These are phyloP conservation scores for Tephrocybe sp. DNA, from an alignment of 768 basidiomycete species.

Conservation along the genomic window DNA sequence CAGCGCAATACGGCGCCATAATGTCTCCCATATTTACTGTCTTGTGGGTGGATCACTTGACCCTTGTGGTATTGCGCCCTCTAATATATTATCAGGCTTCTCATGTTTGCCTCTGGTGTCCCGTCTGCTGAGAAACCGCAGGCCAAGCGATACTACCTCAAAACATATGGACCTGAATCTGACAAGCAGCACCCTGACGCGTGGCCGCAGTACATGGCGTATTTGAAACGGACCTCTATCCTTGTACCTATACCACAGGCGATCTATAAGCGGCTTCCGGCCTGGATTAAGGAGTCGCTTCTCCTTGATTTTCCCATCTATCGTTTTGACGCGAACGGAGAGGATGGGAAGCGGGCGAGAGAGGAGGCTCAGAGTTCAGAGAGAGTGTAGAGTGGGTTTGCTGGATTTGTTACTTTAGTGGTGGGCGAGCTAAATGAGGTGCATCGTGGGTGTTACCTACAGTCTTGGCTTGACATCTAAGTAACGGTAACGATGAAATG, in stretches of 20 bases:
- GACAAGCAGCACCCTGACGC: slow-evolving; percentile 30
- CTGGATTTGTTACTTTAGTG: background rate
- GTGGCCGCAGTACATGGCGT: slow-evolving; percentile 56
- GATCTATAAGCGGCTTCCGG: slow-evolving; percentile 53
- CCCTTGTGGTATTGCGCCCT: background rate
- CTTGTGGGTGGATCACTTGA: slow-evolving; percentile 37
- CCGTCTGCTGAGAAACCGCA: slow-evolving; percentile 70
- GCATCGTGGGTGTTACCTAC: no score
- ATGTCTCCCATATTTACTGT: slow-evolving; percentile 66
- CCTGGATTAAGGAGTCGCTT: slow-evolving; percentile 50
- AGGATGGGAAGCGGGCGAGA: slow-evolving; percentile 44
- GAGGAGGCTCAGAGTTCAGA: slow-evolving; percentile 29
- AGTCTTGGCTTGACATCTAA: no score
- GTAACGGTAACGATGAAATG: no score
- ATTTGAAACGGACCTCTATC: slow-evolving; percentile 58
- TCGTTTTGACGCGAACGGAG: slow-evolving; percentile 51
- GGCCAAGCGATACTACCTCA: slow-evolving; percentile 57
- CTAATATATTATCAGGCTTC: slow-evolving; percentile 33
- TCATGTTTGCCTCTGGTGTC: slow-evolving; percentile 70
- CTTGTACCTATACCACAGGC: slow-evolving; percentile 59
- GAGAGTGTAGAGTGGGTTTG: background rate
- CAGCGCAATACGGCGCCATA: slow-evolving; percentile 61
- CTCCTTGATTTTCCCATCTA: slow-evolving; percentile 66
- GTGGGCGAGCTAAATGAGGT: no score
- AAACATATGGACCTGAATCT: slow-evolving; percentile 42